Base-by-base conservation (phyloP, 805 yeast species). In the Ogataea nonfermentans region DNA sequence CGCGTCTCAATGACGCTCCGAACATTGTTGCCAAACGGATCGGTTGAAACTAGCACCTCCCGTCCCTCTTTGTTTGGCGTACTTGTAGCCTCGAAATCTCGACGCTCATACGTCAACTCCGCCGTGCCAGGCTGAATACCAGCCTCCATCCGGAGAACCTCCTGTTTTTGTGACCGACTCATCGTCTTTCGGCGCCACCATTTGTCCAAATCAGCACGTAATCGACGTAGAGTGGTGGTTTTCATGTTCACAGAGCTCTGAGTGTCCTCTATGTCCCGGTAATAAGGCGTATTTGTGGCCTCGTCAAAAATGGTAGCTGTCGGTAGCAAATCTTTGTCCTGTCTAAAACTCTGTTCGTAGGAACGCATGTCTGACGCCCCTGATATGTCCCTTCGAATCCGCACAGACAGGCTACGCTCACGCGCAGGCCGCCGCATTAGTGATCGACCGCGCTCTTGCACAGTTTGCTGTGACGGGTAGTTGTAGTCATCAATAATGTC, bases 401-500 rank as follows among this genome's bases (percentile, higher is more conserved):
- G 38, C 3, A 30, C 31, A 11, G 48, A 47, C 11, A 19, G 27
- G 38, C 46, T 43, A n/a, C 48, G 26, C 22, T 38, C 42, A 14
- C 38, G 17, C 7, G 47, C 48, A 1, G 46, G 37, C 24, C 29
- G 32, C 20, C 44, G 37, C 20, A 22, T 15, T 14, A 41, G 15
- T 12, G 48, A 35, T 17, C 48, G 24, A 8, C 48, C 49, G 8
- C 49, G 42, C 22, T 46, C 49, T 7, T 19, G 22, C 22, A 19
- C 22, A 5, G 22, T 19, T 8, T 10, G 28, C 11, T 10, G 15
- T 14, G 32, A 17, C 7, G 48, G 25, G 29, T 48, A 46, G 32
- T 43, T 46, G 31, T 48, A 48, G 26, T 45, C 49, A 41, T 48
- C 52, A 20, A 48, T 43, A 14, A 48, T 48, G 30, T 48, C 52